Base-by-base conservation (phyloP, 1,284 basidiomycete genomes). In the Austroboletus rostrupii region DNA sequence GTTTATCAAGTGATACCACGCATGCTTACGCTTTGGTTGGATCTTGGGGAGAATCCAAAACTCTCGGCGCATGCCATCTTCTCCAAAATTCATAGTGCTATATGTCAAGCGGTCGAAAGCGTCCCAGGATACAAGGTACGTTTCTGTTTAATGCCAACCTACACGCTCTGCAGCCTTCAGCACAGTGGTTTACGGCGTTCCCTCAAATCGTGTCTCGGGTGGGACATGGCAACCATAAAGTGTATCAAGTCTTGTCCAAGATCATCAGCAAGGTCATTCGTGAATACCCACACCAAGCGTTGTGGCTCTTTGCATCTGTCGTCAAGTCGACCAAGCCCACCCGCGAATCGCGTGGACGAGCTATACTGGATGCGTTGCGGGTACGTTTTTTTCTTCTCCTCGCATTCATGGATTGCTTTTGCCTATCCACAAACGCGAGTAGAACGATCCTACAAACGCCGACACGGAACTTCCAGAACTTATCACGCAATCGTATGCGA, bases 191-290 rank as follows among this genome's bases (percentile, higher is more conserved):
- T 57, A 96, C 91, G 0, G 95, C 95, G 1, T 94, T 98, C 57
- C 94, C 97, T 8, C 97, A 99, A 74, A 90, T 99, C 51, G 91
- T 97, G 11, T 99, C 97, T 21, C 84, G 97, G 10, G 89, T 99
- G 32, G 89, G 87, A 17, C 92, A 98, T 61, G 72, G 70, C 16
- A 89, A 92, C 61, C 61, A 71, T n/a, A 75, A 76, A 1, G 87
- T 95, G 2, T 89, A 82, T 63, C 67, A 67, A 0, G 71, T 85
- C 14, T 71, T 99, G 16, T 76, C 81, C 2, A 74, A 70, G 49
- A 79, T 99, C 36, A 92, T 99, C 55, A 70, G 75, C 11, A 73
- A 69, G 17, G 90, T 98, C 36, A 77, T 99, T 13, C 70, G 77
- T 47, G 81, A 85, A 48, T 96, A 94, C 65, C 95, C 97, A 5